Evolutionary conservation across 2,329 filamentous ascomycete species (phyloP), one percentile per base, ranked within the genome.

Genomic region (Clonostachys chloroleuca): DNA sequence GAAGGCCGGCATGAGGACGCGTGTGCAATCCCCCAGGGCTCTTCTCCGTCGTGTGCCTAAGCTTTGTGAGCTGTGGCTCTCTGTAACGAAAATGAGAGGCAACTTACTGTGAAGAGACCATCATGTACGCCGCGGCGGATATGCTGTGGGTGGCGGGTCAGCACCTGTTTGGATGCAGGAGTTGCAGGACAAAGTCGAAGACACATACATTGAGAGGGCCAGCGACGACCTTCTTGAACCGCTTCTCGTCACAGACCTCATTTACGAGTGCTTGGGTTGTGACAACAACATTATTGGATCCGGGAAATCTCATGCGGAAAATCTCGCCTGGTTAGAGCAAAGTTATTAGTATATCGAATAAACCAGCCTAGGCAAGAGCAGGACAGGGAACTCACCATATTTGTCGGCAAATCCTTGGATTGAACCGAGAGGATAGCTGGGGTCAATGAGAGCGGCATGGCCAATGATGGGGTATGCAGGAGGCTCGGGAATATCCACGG

Each of bases 1-100:
- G 59, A 89, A 87, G 3, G 83, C 83, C 1, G 86, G 84, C 55
- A 86, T 76, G 45, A 89, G 67, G 14, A 84, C 67, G 16, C 82
- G 69, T 88, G 80, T 33, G 87, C 85, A 52, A 85, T 74, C 24
- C 75, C 80, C 85, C 85, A 88, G 55, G 82, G 81, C 34, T 43
- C 39, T 24, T 49, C 48, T 30, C 40, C 44, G 24, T 36, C n/a
- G 17, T 46, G 33, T 10, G 39, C 47, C 24, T 39, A 35, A 16
- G 20, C 34, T 16, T 5, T 41, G 40, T 14, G 12, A 17, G 40
- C 24, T 6, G 40, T 20, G 18, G 14, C 10, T n/a, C 12, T 18
- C 16, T 40, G 8, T 7, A n/a, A 40, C 17, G 37, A 3, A 9
- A 7, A 40, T 14, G 3, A 40, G 17, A 33, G 34, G 16, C 37